Evolutionary conservation across 257 asterid species (phyloP).

Genomic region (Mentha longifolia): DNA sequence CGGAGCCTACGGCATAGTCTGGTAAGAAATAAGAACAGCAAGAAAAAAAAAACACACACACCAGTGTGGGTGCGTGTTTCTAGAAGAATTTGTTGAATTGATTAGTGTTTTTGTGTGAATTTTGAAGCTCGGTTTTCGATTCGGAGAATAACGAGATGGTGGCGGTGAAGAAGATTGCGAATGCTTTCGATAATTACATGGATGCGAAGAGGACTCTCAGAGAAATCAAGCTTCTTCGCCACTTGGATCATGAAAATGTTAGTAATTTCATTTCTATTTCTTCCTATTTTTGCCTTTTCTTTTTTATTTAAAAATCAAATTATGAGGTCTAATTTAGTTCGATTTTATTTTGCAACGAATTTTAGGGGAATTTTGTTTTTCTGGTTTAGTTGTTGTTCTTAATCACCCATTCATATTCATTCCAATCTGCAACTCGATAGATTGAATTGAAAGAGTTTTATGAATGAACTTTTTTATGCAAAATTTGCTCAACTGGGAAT

Average conservation of each 20-base stretch:
- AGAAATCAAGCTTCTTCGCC: constrained; percentile 96
- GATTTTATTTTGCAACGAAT: background rate
- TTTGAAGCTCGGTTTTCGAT: constrained; percentile 78
- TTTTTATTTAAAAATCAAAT: background rate
- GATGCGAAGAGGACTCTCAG: constrained; percentile 95
- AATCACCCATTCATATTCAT: background rate
- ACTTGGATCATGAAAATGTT: constrained; percentile 94
- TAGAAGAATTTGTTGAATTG: background rate
- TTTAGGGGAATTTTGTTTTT: background rate
- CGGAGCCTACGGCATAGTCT: constrained; percentile 97
- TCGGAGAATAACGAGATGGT: constrained; percentile 93
- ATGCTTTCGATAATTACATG: constrained; percentile 91
- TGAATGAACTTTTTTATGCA: background rate
- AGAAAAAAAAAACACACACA: background rate
- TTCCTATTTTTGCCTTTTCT: background rate
- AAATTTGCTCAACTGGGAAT: constrained; percentile 19
- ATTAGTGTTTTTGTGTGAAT: background rate
- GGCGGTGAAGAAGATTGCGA: constrained; percentile 92
- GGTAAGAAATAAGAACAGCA: constrained; percentile 42
- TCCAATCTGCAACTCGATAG: background rate
- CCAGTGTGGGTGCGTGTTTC: background rate
- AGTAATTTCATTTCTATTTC: constrained; percentile 16
- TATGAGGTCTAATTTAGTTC: background rate
- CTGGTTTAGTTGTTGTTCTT: background rate
- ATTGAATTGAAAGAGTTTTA: background rate